Evolutionary conservation across 2,329 filamentous ascomycete genomes (phyloP).

Genomic region (Aureobasidium sp.): DNA sequence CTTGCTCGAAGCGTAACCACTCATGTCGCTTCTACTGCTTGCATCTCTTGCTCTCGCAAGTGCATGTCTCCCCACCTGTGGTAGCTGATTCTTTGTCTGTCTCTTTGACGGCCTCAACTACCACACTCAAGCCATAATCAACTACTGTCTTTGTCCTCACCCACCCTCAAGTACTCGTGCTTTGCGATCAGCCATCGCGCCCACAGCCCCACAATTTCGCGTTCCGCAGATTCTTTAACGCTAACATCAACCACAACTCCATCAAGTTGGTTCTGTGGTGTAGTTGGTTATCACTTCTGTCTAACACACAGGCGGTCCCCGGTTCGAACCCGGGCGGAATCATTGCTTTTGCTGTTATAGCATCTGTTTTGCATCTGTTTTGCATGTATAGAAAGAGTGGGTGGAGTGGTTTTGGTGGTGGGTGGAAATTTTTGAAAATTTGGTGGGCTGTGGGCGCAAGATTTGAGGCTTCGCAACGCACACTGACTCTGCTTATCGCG

Average conservation of each 20-base stretch:
- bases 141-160: too few species aligned
- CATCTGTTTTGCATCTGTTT: not conserved
- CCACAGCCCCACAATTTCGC: too few species aligned
- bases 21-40: not conserved
- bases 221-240: not conserved
- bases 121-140: too few species aligned
- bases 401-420: not conserved
- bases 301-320: constrained; percentile 12
- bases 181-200: too few species aligned
- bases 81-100: too few species aligned
- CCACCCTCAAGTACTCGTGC: too few species aligned
- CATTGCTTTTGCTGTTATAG: not conserved
- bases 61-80: not conserved
- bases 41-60: not conserved
- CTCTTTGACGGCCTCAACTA: too few species aligned
- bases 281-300: constrained; percentile 14
- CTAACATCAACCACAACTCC: not conserved
- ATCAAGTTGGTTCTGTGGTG: constrained; percentile 9
- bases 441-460: not conserved
- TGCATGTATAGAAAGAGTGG: not conserved
- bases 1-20: not conserved
- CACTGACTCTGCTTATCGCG: not conserved
- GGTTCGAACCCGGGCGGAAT: constrained; percentile 7
- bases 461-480: not conserved
- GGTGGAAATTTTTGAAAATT: not conserved